Base-by-base conservation (phyloP, 495 filamentous ascomycete species). In the Podospora anserina region DNA sequence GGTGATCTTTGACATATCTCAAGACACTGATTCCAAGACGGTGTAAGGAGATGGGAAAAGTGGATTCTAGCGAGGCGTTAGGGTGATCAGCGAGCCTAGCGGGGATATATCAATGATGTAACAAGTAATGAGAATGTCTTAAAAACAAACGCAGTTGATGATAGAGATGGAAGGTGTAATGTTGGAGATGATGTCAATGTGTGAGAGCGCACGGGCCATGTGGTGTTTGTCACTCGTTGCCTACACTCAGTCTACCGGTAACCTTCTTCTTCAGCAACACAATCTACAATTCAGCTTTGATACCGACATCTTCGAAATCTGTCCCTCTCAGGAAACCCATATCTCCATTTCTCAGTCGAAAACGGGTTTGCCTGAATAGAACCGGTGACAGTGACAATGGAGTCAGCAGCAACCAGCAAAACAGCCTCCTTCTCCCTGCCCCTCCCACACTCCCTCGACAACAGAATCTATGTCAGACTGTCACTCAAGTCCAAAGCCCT, bases 391-490 rank as follows among this genome's bases (percentile, higher is more conserved):
- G 9, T 49, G 9, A 49, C 39, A 13, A 49, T 49, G 39, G 39
- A 49, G 39, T 49, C 39, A 49, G 27, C 32, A 18, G 57, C 16
- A 1, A 27, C 19, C 26, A 65, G 9, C 15, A 62, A 30, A 7
- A 23, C 19, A 49, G 39, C 39, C 39, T 49, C 56, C 34, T 69
- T 62, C 16, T 62, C 60, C 23, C 19, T 62, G 7, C 88, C 90
- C 0, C 84, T 97, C 27, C 93, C 92, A 15, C 87, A 86, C 68
- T 86, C 90, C 5, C 81, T 90, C 6, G 89, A 92, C 74, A 93
- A 92, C 2, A 91, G 84, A 19, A 90, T 94, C 61, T 90, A 96
- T 78, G 72, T 96, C 28, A 91, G 91, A 69, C 80, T 97, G 64
- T 91, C 88, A 6, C 82, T 90, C 70, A 83, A 89, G 71, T 76